phyloP scores from a whole-genome alignment of 345 rosid species.

The Aethionema arabicum region DNA sequence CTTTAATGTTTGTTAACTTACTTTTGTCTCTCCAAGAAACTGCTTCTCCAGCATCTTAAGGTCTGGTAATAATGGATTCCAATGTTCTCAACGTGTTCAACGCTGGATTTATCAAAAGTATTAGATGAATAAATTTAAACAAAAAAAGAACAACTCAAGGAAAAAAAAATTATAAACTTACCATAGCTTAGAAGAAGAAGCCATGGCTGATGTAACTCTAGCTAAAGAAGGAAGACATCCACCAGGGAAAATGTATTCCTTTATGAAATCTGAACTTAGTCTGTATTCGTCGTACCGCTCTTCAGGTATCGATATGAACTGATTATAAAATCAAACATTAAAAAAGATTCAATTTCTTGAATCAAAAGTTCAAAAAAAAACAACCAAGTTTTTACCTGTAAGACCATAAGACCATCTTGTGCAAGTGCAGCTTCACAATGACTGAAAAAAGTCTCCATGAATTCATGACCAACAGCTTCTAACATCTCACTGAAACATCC shows the following conservation, averaged over 20 bases:
- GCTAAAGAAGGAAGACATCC: slow-evolving; percentile 81
- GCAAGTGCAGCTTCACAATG: slow-evolving; percentile 75
- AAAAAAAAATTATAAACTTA: slow-evolving; percentile 18
- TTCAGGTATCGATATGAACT: slow-evolving; percentile 92
- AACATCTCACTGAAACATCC: slow-evolving; percentile 70
- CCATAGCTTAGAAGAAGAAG: slow-evolving; percentile 77
- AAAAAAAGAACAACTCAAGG: neutral
- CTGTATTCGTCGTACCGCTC: slow-evolving; percentile 78
- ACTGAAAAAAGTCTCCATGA: slow-evolving; percentile 75
- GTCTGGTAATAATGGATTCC: slow-evolving; percentile 88
- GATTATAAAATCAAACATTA: slow-evolving; percentile 9
- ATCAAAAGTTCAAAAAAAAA: neutral
- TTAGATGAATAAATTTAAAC: neutral
- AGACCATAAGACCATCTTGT: slow-evolving; percentile 69
- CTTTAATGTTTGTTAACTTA: slow-evolving; percentile 27
- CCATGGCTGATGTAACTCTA: slow-evolving; percentile 77
- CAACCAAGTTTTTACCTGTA: slow-evolving; percentile 56
- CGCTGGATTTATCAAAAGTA: slow-evolving; percentile 40
- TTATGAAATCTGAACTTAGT: slow-evolving; percentile 81
- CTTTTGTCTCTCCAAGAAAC: slow-evolving; percentile 74
- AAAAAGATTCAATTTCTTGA: neutral
- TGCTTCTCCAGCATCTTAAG: slow-evolving; percentile 70
- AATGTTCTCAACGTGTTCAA: slow-evolving; percentile 83
- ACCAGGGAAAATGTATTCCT: slow-evolving; percentile 94
- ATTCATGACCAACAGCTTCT: slow-evolving; percentile 93